phyloP scores from a whole-genome alignment of 305 asterid species.

The Striga hermonthica region DNA sequence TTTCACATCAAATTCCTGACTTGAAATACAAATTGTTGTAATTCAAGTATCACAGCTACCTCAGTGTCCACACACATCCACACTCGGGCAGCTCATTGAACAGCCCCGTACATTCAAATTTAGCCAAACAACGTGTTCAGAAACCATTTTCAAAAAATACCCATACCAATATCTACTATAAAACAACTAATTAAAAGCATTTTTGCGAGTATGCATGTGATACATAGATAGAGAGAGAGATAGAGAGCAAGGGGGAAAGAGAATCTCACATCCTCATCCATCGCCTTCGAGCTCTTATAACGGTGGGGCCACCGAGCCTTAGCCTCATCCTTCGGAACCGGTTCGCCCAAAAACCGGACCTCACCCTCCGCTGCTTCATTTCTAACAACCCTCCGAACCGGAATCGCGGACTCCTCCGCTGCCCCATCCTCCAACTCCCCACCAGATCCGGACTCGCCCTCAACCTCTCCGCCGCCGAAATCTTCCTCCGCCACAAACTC shows the following conservation, averaged over 20 bases:
- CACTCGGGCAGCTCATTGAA: background rate
- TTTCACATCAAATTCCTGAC: too few species aligned
- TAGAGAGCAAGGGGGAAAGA: background rate
- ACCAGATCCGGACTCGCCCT: background rate
- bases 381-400: background rate
- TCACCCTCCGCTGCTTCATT: slow-evolving; percentile 6
- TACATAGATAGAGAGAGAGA: background rate
- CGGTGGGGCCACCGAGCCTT: slow-evolving; percentile 57
- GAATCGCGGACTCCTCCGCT: slow-evolving; percentile 4
- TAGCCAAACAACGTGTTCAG: background rate
- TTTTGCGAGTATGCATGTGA: too few species aligned
- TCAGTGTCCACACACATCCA: background rate
- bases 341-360: slow-evolving; percentile 36
- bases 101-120: background rate
- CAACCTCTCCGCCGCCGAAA: background rate
- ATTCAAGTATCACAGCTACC: too few species aligned
- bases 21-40: too few species aligned
- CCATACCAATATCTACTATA: background rate
- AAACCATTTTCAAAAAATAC: background rate
- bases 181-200: background rate
- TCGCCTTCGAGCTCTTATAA: slow-evolving; percentile 22
- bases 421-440: slow-evolving; percentile 1
- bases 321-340: slow-evolving; percentile 42
- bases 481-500: background rate
- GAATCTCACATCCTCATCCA: slow-evolving; percentile 3